phyloP scores from a whole-genome alignment of 768 basidiomycete species.

The Leccinum ochraceum region DNA sequence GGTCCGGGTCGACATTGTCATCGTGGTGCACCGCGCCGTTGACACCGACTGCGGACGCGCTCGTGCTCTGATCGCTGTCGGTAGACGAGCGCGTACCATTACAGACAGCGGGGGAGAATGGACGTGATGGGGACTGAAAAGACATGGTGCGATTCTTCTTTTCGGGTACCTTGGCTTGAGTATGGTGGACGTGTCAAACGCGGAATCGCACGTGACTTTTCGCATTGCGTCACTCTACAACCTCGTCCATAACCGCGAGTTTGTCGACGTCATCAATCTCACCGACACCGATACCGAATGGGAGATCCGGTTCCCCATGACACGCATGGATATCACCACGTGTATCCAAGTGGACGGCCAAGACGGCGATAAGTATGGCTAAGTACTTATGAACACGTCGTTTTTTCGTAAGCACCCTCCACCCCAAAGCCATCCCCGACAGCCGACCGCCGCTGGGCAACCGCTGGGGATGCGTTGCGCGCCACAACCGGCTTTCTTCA shows the following conservation, averaged over 20 bases:
- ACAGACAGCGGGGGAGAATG: slow-evolving; percentile 30
- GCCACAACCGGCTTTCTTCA: slow-evolving; percentile 16
- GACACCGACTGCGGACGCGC: slow-evolving; percentile 17
- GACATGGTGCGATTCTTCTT: slow-evolving; percentile 15
- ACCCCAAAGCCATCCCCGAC: neutral
- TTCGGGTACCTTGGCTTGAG: neutral
- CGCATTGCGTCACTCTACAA: neutral
- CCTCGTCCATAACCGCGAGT: too few species aligned
- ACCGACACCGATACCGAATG: slow-evolving; percentile 21
- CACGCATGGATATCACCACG: slow-evolving; percentile 5
- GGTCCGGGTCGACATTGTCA: slow-evolving; percentile 32
- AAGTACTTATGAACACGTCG: slow-evolving; percentile 5
- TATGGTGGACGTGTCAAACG: slow-evolving; percentile 10
- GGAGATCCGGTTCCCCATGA: slow-evolving; percentile 2
- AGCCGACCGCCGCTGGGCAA: too few species aligned
- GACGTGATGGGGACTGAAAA: slow-evolving; percentile 31
- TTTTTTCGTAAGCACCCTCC: slow-evolving; percentile 9
- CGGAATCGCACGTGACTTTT: slow-evolving; percentile 3
- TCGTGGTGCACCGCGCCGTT: slow-evolving; percentile 38
- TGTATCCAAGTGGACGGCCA: slow-evolving; percentile 24
- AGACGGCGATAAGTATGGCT: slow-evolving; percentile 13
- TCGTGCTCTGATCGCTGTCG: slow-evolving; percentile 42
- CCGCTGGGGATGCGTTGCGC: too few species aligned
- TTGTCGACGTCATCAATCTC: slow-evolving; percentile 16
- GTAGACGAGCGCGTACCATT: slow-evolving; percentile 38